Evolutionary conservation across 371 early-diverging fungal genomes (phyloP), one percentile per base, ranked within the genome.

Genomic region (Globomyces sp.): DNA sequence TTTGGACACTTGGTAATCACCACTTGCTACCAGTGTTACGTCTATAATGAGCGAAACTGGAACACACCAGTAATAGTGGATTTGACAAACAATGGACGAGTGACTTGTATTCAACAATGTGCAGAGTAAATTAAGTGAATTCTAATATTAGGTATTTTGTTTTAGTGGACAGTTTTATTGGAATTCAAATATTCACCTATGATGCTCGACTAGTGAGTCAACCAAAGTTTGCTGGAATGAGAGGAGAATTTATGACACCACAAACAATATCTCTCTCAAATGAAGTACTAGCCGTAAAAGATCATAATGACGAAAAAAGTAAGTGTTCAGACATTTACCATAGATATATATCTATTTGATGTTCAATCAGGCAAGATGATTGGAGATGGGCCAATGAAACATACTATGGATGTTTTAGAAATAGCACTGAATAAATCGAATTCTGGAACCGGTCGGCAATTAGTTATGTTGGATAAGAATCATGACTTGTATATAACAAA

Each of bases 41-140:
- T 84, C 10, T 81, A 80, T 68, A 73, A 61, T 62, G 78, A 79
- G 39, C 72, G 72, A 24, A 80, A 82, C 65, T 79, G 80, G 81
- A 79, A 77, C 68, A 83, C 84, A 40, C 84, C 84, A 1, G 74
- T 72, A 4, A 76, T 83, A 44, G 70, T 80, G 24, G 84, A 83
- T 64, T 57, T 83, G 63, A 45, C 73, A 24, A 77, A 72, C 52
- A 76, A 75, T 57, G 84, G 82, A 36, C 67, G 84, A 24, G 80
- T 83, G 3, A 74, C 75, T 1, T 80, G 80, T 61, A 80, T 83
- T n/a, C 74, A 77, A 67, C 83, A 83, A 67, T 69, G 73, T 39
- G 45, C 69, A 0, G 79, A 80, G 80, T 79, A 24, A 24, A 24
- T 24, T 24, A 24, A 24, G 24, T 24, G 24, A 24, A 24, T 24